phyloP scores from a whole-genome alignment of 495 filamentous ascomycete genomes.

The Tuber umbilicatum region DNA sequence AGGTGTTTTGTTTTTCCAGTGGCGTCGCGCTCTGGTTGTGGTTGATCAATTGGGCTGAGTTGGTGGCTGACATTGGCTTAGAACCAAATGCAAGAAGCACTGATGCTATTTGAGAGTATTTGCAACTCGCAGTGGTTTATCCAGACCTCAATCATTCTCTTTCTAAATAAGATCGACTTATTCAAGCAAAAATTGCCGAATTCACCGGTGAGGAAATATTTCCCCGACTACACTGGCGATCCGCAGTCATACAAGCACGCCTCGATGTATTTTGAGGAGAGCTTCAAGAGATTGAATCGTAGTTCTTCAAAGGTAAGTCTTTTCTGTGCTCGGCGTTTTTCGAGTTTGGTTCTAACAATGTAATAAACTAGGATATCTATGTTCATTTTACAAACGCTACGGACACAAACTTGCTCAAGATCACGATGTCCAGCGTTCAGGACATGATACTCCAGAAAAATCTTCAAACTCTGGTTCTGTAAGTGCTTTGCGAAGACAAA shows the following conservation, averaged over 20 bases:
- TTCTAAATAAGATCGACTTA: slow-evolving; percentile 98
- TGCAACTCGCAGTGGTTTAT: slow-evolving; percentile 98
- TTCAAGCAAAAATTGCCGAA: slow-evolving; percentile 81
- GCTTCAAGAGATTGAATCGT: slow-evolving; percentile 79
- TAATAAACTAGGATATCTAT: slow-evolving; percentile 60
- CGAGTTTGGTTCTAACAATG: slow-evolving; percentile 10
- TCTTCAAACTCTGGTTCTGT: slow-evolving; percentile 88
- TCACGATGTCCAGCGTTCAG: slow-evolving; percentile 94
- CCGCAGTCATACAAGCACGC: slow-evolving; percentile 54
- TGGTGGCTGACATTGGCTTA: slow-evolving; percentile 42
- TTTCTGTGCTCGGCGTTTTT: neutral
- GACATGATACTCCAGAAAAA: slow-evolving; percentile 99
- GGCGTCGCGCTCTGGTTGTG: neutral
- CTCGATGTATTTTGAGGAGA: slow-evolving; percentile 80
- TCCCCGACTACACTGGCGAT: slow-evolving; percentile 78
- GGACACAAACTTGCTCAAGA: slow-evolving; percentile 90
- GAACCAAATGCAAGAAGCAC: slow-evolving; percentile 99
- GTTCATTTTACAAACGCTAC: slow-evolving; percentile 92
- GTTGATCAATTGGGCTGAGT: neutral
- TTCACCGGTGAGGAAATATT: slow-evolving; percentile 80
- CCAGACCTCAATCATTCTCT: slow-evolving; percentile 90
- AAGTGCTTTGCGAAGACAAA: slow-evolving; percentile 23
- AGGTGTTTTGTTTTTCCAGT: slow-evolving; percentile 10
- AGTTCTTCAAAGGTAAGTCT: slow-evolving; percentile 57
- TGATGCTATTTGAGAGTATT: slow-evolving; percentile 97